Percentiles rank a stretch among this genome's conserved stretches.
Conservation (phyloP, 768 basidiomycete species). For the Mycena chlorophos region DNA sequence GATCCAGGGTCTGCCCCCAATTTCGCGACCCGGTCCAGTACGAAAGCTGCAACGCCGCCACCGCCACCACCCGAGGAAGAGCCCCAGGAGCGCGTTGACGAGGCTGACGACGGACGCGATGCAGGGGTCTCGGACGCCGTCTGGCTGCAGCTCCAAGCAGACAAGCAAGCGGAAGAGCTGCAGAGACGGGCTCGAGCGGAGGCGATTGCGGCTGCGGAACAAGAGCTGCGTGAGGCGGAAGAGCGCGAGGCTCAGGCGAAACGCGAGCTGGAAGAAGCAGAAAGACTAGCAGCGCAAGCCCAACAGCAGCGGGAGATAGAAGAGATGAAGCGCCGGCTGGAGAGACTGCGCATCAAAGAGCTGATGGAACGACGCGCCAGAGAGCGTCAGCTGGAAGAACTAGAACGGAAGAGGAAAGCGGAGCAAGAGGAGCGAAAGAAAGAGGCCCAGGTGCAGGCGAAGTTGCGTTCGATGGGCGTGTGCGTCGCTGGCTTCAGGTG, state of each 20-base stretch:
- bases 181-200: slow-evolving; percentile 26
- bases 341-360: slow-evolving; percentile 24
- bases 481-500: slow-evolving; percentile 49
- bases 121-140: slow-evolving; percentile 50
- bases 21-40: background rate
- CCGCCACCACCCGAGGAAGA: slow-evolving; percentile 8
- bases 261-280: slow-evolving; percentile 17
- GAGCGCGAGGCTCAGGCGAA: slow-evolving; percentile 18
- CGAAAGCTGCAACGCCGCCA: background rate
- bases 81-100: slow-evolving; percentile 2
- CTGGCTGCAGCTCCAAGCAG: slow-evolving; percentile 52
- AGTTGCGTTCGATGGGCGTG: slow-evolving; percentile 47
- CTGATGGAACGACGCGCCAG: slow-evolving; percentile 23
- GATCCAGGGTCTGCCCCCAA: background rate
- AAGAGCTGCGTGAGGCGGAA: slow-evolving; percentile 13
- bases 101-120: slow-evolving; percentile 36
- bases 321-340: slow-evolving; percentile 24
- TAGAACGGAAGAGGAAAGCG: slow-evolving; percentile 25
- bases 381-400: slow-evolving; percentile 23
- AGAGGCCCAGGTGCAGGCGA: slow-evolving; percentile 46
- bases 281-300: slow-evolving; percentile 21
- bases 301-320: slow-evolving; percentile 15
- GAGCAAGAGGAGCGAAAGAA: slow-evolving; percentile 29
- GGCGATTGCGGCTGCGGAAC: slow-evolving; percentile 24
- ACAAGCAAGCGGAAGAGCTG: slow-evolving; percentile 34